A percentile compares a stretch with the other conserved stretches of the same genome.
Conservation (phyloP, 805 yeast species). For the Kodamaea nitidulidarum region DNA sequence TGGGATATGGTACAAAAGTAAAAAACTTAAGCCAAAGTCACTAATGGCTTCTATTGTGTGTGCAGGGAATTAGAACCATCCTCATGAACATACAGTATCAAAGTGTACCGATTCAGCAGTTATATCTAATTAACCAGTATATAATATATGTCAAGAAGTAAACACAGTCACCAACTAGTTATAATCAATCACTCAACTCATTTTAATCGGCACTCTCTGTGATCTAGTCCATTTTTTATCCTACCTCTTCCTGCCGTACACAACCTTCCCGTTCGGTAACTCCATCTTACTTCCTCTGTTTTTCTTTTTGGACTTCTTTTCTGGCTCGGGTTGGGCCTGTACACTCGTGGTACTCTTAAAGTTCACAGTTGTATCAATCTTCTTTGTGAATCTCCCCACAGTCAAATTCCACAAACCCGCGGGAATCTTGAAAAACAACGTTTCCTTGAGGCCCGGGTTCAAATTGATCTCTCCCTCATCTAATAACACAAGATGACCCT, state of each 20-base stretch:
- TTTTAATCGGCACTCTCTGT: too few species aligned
- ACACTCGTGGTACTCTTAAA: slow-evolving; percentile 12
- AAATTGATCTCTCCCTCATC: slow-evolving; percentile 45
- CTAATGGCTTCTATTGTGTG: too few species aligned
- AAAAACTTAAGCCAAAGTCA: too few species aligned
- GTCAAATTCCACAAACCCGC: slow-evolving; percentile 41
- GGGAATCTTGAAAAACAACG: slow-evolving; percentile 42
- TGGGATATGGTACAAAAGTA: too few species aligned
- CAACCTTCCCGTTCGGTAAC: slow-evolving; percentile 61
- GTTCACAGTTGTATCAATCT: slow-evolving; percentile 17
- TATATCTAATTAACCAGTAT: too few species aligned
- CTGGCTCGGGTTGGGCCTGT: background rate
- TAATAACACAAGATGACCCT: slow-evolving; percentile 33
- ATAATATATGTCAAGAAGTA: too few species aligned
- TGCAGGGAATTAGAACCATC: too few species aligned
- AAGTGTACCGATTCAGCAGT: too few species aligned
- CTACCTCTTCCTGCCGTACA: slow-evolving; percentile 27
- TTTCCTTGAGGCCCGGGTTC: slow-evolving; percentile 48
- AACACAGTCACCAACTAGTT: too few species aligned
- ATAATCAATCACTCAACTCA: too few species aligned
- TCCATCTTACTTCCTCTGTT: slow-evolving; percentile 43
- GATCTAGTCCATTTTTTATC: too few species aligned
- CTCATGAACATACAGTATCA: too few species aligned
- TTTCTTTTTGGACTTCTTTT: slow-evolving; percentile 27
- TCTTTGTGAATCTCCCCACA: slow-evolving; percentile 32